phyloP scores from a whole-genome alignment of 306 rosid species.

The Leucaena leucocephala region DNA sequence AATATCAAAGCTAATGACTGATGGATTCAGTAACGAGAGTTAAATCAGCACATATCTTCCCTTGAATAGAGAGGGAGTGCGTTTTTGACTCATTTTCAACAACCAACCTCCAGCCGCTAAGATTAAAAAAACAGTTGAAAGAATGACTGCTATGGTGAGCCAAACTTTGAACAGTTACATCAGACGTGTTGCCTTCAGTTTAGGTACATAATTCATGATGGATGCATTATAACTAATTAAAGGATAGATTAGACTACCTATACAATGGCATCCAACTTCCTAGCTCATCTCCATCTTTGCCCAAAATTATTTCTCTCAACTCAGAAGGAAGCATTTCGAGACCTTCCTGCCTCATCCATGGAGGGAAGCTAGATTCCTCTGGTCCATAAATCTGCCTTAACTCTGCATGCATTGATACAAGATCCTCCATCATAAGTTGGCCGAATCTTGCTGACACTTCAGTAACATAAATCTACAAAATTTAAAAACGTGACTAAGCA shows the following conservation, averaged over 20 bases:
- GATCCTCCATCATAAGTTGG: constrained; percentile 89
- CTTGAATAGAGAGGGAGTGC: background rate
- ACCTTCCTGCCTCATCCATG: constrained; percentile 71
- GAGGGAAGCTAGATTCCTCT: constrained; percentile 54
- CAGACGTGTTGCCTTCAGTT: background rate
- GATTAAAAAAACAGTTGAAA: constrained; percentile 14
- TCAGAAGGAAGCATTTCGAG: constrained; percentile 58
- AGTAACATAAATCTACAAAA: constrained; percentile 71
- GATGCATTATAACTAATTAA: constrained; percentile 23
- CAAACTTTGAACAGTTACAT: constrained; percentile 16
- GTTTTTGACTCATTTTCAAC: constrained; percentile 1
- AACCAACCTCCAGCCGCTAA: constrained; percentile 24
- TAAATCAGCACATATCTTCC: constrained; percentile 24
- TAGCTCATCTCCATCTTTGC: constrained; percentile 71
- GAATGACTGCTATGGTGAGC: background rate
- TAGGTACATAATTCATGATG: background rate
- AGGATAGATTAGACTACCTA: constrained; percentile 58
- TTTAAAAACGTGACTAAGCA: constrained; percentile 32
- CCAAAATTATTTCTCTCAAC: constrained; percentile 63
- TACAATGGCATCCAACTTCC: constrained; percentile 82
- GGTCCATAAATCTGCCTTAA: constrained; percentile 79
- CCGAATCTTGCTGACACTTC: constrained; percentile 80
- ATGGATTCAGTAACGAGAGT: background rate
- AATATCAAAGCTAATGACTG: background rate
- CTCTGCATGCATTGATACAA: constrained; percentile 77